Base-by-base conservation (phyloP, 2,329 filamentous ascomycete species). In the Elsinoe ampelina region DNA sequence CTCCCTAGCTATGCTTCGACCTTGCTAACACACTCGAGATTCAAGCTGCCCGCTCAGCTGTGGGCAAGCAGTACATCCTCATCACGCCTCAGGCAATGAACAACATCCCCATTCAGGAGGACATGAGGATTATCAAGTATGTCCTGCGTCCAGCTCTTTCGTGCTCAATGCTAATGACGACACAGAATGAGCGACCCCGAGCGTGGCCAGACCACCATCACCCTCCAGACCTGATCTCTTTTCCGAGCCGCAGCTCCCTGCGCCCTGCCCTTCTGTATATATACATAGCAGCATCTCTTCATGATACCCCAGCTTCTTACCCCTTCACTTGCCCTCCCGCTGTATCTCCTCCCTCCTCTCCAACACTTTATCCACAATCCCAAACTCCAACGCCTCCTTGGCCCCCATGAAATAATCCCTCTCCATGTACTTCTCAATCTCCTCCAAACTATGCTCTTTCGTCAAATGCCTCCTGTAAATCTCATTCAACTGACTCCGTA, bases 381-480 rank as follows among this genome's bases (percentile, higher is more conserved):
- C 93, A 71, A 95, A 80, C 52, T 95, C 89, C 65, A 89, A 76
- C 7, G 93, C 93, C 75, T 98, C 91, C 45, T 89, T 76, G 0
- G 91, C 90, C 57, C 86, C 86, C 79, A 98, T 80, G 65, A 96
- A 97, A 67, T 93, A 93, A 71, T 98, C 93, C 58, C 93, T 78
- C 76, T 98, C 93, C 92, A 98, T 97, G 70, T 96, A 80, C 69
- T 85, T 89, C 71, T 93, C 92, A 66, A 98, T 87, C 67, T 95
- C 87, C 50, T 90, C 84, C 35, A 95, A 67, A 34, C 78, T 84
- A 69, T 89, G 84, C 52, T 65, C 62, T 70, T 82, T 85, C 65
- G 91, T 96, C 67, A 98, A 75, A 71, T 98, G 93, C 54, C 79
- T 75, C 69, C 85, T 82, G 70, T 96, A 96, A 58, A 98, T 97